phyloP scores from a whole-genome alignment of 495 filamentous ascomycete species.

The Penicillium canescens region DNA sequence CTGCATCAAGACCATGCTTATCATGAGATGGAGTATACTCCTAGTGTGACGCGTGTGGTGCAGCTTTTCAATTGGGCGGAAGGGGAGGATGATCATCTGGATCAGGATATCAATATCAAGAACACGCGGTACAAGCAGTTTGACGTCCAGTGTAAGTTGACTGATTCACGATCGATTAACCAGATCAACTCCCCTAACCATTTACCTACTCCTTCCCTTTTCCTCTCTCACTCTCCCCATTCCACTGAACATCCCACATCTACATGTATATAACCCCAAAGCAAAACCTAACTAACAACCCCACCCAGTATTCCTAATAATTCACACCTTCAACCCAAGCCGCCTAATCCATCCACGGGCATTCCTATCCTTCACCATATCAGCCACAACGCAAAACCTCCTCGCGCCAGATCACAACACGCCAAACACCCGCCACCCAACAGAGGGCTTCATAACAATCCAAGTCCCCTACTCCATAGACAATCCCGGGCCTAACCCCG shows the following conservation, averaged over 20 bases:
- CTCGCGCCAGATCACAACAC: neutral
- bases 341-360: conserved; percentile 37
- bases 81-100: conserved; percentile 26
- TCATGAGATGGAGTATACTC: conserved; percentile 73
- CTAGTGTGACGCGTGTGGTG: conserved; percentile 58
- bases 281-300: neutral
- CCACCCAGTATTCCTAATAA: conserved; percentile 44
- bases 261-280: conserved; percentile 3
- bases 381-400: conserved; percentile 20
- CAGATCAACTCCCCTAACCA: neutral
- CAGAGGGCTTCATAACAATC: conserved; percentile 52
- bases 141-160: conserved; percentile 46
- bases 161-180: conserved; percentile 14
- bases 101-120: conserved; percentile 26
- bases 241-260: too few relatives aligned
- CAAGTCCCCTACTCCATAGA: conserved; percentile 49
- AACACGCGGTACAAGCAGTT: conserved; percentile 42
- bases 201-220: too few relatives aligned
- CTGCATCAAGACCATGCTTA: conserved; percentile 63
- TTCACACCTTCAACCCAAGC: conserved; percentile 38
- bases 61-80: conserved; percentile 52
- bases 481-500: neutral
- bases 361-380: conserved; percentile 39
- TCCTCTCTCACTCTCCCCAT: too few relatives aligned
- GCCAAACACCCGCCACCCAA: neutral